Evolutionary conservation across 2,329 filamentous ascomycete genomes (phyloP), one percentile per base, ranked within the genome.

Genomic region (Tolypocladium amazonense): DNA sequence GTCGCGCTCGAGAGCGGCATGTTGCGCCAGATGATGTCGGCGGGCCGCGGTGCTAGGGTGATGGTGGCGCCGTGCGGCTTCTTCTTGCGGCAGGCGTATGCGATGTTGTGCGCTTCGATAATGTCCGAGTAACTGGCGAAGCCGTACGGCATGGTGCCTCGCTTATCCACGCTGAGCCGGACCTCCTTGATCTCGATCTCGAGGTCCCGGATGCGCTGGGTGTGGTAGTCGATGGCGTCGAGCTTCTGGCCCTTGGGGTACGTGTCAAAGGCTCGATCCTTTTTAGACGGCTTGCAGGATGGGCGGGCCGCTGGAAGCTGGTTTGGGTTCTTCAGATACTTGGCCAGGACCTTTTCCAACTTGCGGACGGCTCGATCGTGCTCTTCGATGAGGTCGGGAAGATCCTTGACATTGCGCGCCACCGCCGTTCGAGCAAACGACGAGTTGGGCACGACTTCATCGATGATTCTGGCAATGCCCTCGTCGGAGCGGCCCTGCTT

Each of bases 11-110:
- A 84, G 60, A 97, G 77, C 7, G 85, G 82, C 77, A 99, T 83
- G 68, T 99, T 99, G 71, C 91, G 88, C 94, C 94, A 99, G 64
- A 99, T 96, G 58, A 99, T 84, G 71, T 97, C 93, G 70, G 89
- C 91, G 3, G 94, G 93, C 61, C 86, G 85, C 2, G 94, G 92
- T 1, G 94, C 92, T 18, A 97, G 80, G 7, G 77, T 80, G 59
- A 99, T 84, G 0, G 83, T 89, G 0, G 91, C 86, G 6, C 90
- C 90, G 47, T 89, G 81, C 0, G 90, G 90, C 66, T 88, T 88
- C 77, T 94, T 94, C 56, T 86, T 89, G 61, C 89, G 88, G 27
- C 88, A 85, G 12, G 87, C 83, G 73, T 89, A 96, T 14, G 92
- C 94, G 63, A 96, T 92, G 25, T 84, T 84, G 69, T 99, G 94